These are phyloP conservation scores for Blastobotrys americana DNA, from an alignment of 805 yeast genomes.

Conservation along the genomic window DNA sequence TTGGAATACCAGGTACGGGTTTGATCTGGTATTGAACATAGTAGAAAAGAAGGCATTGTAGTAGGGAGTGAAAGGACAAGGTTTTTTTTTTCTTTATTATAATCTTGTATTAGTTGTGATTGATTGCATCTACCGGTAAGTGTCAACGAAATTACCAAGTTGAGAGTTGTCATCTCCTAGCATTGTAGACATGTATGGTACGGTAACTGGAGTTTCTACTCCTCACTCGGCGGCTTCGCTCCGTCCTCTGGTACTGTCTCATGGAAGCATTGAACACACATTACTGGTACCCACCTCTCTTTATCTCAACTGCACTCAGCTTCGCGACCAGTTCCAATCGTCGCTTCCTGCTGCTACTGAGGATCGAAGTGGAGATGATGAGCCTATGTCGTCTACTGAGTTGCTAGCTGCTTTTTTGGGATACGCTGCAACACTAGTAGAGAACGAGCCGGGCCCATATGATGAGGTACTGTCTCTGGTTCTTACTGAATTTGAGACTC, in stretches of 20 bases:
- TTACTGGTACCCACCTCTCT: constrained; percentile 77
- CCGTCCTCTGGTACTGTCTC: constrained; percentile 78
- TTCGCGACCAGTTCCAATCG: constrained; percentile 77
- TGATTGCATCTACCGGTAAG: no score
- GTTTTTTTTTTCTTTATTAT: no score
- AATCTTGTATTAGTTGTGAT: no score
- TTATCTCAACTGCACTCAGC: constrained; percentile 74
- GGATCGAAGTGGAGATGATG: constrained; percentile 77
- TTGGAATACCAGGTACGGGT: no score
- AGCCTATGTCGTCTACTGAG: constrained; percentile 82
- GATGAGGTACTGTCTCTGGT: constrained; percentile 64
- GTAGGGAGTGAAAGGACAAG: no score
- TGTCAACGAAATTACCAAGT: no score
- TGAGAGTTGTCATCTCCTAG: neutral
- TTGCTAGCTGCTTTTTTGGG: constrained; percentile 80
- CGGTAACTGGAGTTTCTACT: constrained; percentile 35
- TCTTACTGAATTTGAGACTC: constrained; percentile 75
- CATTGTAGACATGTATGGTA: constrained; percentile 18
- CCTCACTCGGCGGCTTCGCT: constrained; percentile 43
- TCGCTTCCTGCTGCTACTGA: constrained; percentile 71
- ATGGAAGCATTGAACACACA: constrained; percentile 84
- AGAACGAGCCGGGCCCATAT: constrained; percentile 44
- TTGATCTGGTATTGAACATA: no score
- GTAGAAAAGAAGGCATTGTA: no score
- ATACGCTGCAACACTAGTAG: constrained; percentile 31